Evolutionary conservation across 2,329 filamentous ascomycete species (phyloP), one percentile per base, ranked within the genome.

Genomic region (Stylonectria norvegica): DNA sequence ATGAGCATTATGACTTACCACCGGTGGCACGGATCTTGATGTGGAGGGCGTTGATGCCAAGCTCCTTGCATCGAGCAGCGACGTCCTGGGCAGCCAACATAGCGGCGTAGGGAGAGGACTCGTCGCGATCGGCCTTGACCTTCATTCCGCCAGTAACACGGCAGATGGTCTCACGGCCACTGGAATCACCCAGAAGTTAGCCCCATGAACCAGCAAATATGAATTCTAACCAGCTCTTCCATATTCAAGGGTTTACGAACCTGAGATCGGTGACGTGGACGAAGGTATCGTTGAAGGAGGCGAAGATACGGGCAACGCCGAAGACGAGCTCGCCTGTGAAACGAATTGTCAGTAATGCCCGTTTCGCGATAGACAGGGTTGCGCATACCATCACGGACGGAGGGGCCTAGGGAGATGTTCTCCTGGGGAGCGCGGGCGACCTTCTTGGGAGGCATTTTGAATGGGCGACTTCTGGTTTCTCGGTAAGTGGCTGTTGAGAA

Each of bases 141-240:
- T 98, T 98, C 93, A 98, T 98, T 70, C 94, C 94, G 79, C 94
- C 93, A 65, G 94, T 98, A 62, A 98, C 91, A 88, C 93, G 90
- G 83, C 83, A 88, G 79, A 98, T 96, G 77, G 94, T 98, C 86
- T 98, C 93, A 76, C 93, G 93, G 78, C 93, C 93, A 77, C 88
- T 94, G 78, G 71, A 79, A 81, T 80, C 76, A 81, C 75, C 56
- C 53, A 52, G 33, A 34, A 47, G 54, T 61, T 56, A 61, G 58
- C 57, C 49, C 38, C 38, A 34, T 28, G 39, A 52, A 49, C 47
- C 58, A 48, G 48, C 48, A 18, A 42, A 37, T 33, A 25, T 8
- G 22, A 25, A 25, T 28, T 35, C 40, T 33, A 25, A 36, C 28
- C 22, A 30, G 23, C 31, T 18, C 23, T 40, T 5, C 6, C 16